Conservation (phyloP, 2,329 filamentous ascomycete species). For the Aureobasidium leucospermi region DNA sequence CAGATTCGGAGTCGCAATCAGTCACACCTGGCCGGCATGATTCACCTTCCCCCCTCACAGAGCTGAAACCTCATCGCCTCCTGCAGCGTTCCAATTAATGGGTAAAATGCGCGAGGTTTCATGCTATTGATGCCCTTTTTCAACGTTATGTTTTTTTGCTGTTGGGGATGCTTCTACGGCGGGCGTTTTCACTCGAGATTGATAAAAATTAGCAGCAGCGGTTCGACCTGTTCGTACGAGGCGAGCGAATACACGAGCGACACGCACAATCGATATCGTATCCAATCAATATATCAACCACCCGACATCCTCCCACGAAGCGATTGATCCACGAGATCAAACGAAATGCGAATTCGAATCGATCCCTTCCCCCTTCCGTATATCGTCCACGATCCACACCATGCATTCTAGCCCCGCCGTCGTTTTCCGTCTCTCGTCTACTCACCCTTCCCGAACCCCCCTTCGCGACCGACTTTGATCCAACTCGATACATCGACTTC, state of each 20-base stretch:
- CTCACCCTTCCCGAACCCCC: background rate
- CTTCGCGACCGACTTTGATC: background rate
- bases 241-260: constrained; percentile 9
- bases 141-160: background rate
- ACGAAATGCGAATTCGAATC: background rate
- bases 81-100: constrained; percentile 1
- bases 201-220: constrained; percentile 13
- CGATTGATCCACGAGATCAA: constrained; percentile 6
- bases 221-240: constrained; percentile 9
- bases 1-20: background rate
- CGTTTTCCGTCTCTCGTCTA: constrained; percentile 4
- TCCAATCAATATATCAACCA: constrained; percentile 11
- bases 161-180: background rate
- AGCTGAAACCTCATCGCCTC: constrained; percentile 5
- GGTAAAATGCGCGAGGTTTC: constrained; percentile 5
- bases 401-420: constrained; percentile 7
- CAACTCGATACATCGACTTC: background rate
- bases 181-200: constrained; percentile 7
- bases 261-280: constrained; percentile 12
- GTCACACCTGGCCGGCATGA: constrained; percentile 7
- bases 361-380: background rate
- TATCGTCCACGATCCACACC: constrained; percentile 6
- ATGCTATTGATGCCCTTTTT: constrained; percentile 8
- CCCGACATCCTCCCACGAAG: constrained; percentile 2
- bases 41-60: background rate